Base-by-base conservation (phyloP, 345 rosid genomes). In the Eucalyptus pauciflora region DNA sequence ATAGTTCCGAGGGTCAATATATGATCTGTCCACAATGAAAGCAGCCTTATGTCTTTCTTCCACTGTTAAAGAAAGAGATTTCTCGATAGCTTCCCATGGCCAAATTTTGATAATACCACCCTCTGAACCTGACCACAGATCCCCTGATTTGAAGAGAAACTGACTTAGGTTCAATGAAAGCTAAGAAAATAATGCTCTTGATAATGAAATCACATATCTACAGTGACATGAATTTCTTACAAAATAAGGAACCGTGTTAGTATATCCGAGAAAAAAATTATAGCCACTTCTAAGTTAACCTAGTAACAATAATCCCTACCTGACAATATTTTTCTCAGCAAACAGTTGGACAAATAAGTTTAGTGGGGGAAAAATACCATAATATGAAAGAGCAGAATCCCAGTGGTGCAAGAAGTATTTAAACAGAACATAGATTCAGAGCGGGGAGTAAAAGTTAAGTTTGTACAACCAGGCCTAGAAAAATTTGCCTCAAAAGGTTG, bases 101-200 rank as follows among this genome's bases (percentile, higher is more conserved):
- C 98, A 97, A 86, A 96, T 89, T 92, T 93, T 96, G 33, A 97
- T 92, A 90, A 90, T 90, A 52, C 99, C 99, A 67, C 96, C 95
- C 93, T 96, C 99, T 12, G 96, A 94, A 89, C 99, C 99, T 33
- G 99, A 96, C 99, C 99, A 97, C 86, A 97, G 60, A 92, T 97
- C 99, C 89, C 99, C 99, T 97, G 93, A 25, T 89, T 81, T 89
- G 88, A 89, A 91, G 46, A 86, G 49, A 81, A 87, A 81, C 27
- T 49, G 52, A 88, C 56, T n/a, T 46, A 87, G 67, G 50, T 76
- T 76, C 29, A 41, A 41, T 20, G 29, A 50, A 88, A 81, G 41
- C 50, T 45, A 48, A 56, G 37, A 31, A 50, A 86, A 86, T 62
- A 46, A 85, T 4, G 87, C 56, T 31, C 43, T 18, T n/a, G 87